Evolutionary conservation across 257 asterid genomes (phyloP), one percentile per base, ranked within the genome.

Genomic region (Agastache rugosa): DNA sequence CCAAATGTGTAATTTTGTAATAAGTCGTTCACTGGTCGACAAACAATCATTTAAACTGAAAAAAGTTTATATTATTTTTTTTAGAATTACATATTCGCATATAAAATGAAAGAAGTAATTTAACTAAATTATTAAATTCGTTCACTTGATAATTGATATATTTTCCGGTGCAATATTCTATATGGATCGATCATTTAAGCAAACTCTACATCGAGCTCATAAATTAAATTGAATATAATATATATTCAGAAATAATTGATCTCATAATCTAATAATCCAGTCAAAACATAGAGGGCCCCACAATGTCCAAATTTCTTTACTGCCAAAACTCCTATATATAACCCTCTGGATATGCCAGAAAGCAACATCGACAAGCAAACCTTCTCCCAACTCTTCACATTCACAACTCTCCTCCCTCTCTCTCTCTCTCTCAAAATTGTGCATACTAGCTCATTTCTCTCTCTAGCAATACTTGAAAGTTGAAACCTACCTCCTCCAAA

Each of bases 321-420:
- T 59, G 45, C 72, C 5, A 50, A 44, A 83, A 70, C 69, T 35
- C 74, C 82, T 80, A 78, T 81, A 81, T 20, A 81, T 75, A 73
- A 74, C 79, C 75, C 25, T 37, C 68, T 61, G 15, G 9, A 70
- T 51, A 23, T 63, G 53, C 80, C 78, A 64, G 50, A 79, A 69
- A 77, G 60, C 78, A 79, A 77, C 84, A 79, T 67, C 45, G 3
- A 55, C 62, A 55, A 55, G 34, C 67, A 34, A 48, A 72, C 73
- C 78, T 45, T 22, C 63, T 25, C 77, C 71, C 60, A 55, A 42
- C 51, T 37, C 44, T 58, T 17, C 35, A 29, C 5, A 27, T 29
- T 12, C n/a, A n/a, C 27, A 55, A 22, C 44, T n/a, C n/a, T 19
- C 71, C 75, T 15, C 77, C 72, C 48, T 77, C 80, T 74, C 59